Conservation (phyloP, 2,329 filamentous ascomycete species). For the Madurella mycetomatis region DNA sequence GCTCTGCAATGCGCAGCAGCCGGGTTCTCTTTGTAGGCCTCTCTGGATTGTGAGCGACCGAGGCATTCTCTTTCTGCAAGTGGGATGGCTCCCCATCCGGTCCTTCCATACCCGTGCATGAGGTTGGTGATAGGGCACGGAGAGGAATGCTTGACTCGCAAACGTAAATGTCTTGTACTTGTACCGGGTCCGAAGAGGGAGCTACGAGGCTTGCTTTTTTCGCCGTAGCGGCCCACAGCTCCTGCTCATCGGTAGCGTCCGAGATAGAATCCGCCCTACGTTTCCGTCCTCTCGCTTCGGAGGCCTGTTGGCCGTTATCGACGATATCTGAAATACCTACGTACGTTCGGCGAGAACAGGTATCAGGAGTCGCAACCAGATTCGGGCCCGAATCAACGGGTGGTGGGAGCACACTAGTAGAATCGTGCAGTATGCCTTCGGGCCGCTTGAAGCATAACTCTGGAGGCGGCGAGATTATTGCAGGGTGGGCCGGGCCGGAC, state of each 20-base stretch:
- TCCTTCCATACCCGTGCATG: background rate
- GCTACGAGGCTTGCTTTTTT: background rate
- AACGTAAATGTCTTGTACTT: background rate
- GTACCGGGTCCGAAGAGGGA: background rate
- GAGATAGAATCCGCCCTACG: conserved; percentile 33
- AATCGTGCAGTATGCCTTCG: background rate
- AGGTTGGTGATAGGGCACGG: background rate
- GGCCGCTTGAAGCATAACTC: background rate
- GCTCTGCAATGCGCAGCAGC: conserved; percentile 29
- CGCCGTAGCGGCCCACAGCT: conserved; percentile 10
- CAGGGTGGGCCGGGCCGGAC: background rate
- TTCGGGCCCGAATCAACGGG: background rate
- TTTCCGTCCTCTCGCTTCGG: conserved; percentile 21
- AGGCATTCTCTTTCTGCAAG: background rate
- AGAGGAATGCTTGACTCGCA: background rate
- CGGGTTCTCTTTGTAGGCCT: conserved; percentile 30
- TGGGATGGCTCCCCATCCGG: background rate
- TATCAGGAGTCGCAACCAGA: background rate
- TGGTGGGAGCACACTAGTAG: background rate
- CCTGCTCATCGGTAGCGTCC: conserved; percentile 17
- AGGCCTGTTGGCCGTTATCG: conserved; percentile 4
- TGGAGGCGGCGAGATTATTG: background rate
- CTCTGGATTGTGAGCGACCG: background rate
- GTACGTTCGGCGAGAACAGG: conserved; percentile 13
- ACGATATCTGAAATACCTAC: conserved; percentile 24